Base-by-base conservation (phyloP, 2,329 filamentous ascomycete genomes). In the Arthrobotrys musiformis region DNA sequence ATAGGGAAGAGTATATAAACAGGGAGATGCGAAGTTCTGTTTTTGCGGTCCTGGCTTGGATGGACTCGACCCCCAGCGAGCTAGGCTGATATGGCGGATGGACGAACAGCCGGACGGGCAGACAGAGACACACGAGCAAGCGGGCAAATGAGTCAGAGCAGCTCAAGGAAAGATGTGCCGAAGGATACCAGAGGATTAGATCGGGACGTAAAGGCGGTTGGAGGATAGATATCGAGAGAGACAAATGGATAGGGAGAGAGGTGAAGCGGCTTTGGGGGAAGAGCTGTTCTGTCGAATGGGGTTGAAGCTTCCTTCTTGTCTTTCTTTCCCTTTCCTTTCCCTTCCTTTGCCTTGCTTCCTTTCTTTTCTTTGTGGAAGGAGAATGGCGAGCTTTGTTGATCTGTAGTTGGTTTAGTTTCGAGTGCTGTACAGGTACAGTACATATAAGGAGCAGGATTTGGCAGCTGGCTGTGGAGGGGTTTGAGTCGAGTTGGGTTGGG, bases 391-490 rank as follows among this genome's bases (percentile, higher is more conserved):
- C 13, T n/a, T 42, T 42, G 37, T 15, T 42, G 15, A 15, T 9
- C 30, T 33, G 4, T 9, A 9, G 30, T 9, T 33, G 4, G 4
- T 9, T 33, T 4, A 33, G 30, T 4, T 33, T 33, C 30, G n/a
- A n/a, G n/a, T n/a, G n/a, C n/a, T n/a, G n/a, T n/a, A n/a, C n/a
- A n/a, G n/a, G n/a, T n/a, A n/a, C n/a, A n/a, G n/a, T n/a, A n/a
- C n/a, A n/a, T n/a, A n/a, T n/a, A n/a, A n/a, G n/a, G n/a, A n/a
- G n/a, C n/a, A n/a, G n/a, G n/a, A n/a, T n/a, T n/a, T n/a, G n/a
- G n/a, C n/a, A n/a, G n/a, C n/a, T n/a, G n/a, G 42, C 26, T n/a
- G 48, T 44, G 50, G 48, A 46, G 46, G 68, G 67, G 52, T 70
- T 69, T 30, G 35, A 40, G 35, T 19, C 19, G 40, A 19, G 40